These are phyloP conservation scores for Chenopodium berlandieri DNA, from an alignment of 148 eudicot genomes.

Conservation along the genomic window DNA sequence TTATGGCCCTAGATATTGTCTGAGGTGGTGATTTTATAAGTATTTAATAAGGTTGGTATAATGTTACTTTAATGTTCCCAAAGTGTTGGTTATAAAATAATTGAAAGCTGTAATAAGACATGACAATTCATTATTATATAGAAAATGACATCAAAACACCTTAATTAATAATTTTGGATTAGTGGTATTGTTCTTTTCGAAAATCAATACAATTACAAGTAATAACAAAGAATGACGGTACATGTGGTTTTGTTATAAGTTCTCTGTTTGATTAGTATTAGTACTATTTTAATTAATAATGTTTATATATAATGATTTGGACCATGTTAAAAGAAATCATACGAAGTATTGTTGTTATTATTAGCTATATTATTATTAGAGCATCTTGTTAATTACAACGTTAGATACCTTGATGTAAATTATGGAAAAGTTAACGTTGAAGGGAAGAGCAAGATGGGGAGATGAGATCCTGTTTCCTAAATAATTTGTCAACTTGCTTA, in stretches of 20 bases:
- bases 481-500: neutral
- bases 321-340: too few relatives aligned
- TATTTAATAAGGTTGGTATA: neutral
- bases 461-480: neutral
- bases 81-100: neutral
- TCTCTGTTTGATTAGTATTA: too few relatives aligned
- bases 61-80: neutral
- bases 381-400: too few relatives aligned
- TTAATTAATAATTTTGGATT: neutral
- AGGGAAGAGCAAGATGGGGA: neutral
- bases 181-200: neutral
- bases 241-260: neutral
- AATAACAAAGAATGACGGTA: too few relatives aligned
- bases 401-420: too few relatives aligned
- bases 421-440: neutral
- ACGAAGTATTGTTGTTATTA: too few relatives aligned
- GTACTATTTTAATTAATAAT: too few relatives aligned
- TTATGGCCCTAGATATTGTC: conserved; percentile 16
- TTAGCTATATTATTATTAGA: too few relatives aligned
- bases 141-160: neutral
- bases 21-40: conserved; percentile 6
- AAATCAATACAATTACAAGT: too few relatives aligned
- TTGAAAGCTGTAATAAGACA: neutral
- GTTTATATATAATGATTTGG: too few relatives aligned
- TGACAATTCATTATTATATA: neutral